phyloP scores from a whole-genome alignment of 1,284 basidiomycete genomes.

The Irpex sp. region DNA sequence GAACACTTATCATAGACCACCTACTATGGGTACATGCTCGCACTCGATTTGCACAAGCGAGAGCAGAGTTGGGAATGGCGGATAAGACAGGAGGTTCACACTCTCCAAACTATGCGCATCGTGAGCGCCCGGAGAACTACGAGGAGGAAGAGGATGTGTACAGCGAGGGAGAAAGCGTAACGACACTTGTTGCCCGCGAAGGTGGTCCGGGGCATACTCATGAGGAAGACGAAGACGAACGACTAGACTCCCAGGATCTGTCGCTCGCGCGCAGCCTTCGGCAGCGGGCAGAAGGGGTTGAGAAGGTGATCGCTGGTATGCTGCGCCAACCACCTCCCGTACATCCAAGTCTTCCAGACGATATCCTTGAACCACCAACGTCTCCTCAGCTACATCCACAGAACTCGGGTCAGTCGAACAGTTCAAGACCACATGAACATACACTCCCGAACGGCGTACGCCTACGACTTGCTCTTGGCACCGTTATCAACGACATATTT shows the following conservation, averaged over 20 bases:
- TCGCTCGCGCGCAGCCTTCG: constrained; percentile 48
- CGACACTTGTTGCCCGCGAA: constrained; percentile 47
- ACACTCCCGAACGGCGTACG: constrained; percentile 78
- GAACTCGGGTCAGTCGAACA: constrained; percentile 18
- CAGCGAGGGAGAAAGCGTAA: constrained; percentile 62
- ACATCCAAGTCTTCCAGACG: constrained; percentile 27
- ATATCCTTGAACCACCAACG: constrained; percentile 40
- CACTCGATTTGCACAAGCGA: constrained; percentile 76
- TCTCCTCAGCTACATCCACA: constrained; percentile 38
- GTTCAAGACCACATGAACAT: constrained; percentile 40
- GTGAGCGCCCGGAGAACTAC: constrained; percentile 67
- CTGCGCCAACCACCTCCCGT: constrained; percentile 63
- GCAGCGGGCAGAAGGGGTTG: constrained; percentile 70
- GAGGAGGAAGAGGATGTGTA: constrained; percentile 65
- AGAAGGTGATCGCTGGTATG: constrained; percentile 77
- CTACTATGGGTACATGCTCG: constrained; percentile 78
- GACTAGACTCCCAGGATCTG: constrained; percentile 55
- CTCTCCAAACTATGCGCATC: constrained; percentile 51
- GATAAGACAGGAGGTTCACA: constrained; percentile 66
- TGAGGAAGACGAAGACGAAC: constrained; percentile 57
- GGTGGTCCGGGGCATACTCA: constrained; percentile 48
- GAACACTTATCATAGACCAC: constrained; percentile 80
- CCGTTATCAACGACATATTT: constrained; percentile 76
- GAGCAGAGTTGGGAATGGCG: constrained; percentile 79
- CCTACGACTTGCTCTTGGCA: constrained; percentile 64